Percentiles rank a stretch among this genome's conserved stretches.
Evolutionary conservation across 2,329 filamentous ascomycete species (phyloP).

Genomic region (Microcyclospora tardicrescens): DNA sequence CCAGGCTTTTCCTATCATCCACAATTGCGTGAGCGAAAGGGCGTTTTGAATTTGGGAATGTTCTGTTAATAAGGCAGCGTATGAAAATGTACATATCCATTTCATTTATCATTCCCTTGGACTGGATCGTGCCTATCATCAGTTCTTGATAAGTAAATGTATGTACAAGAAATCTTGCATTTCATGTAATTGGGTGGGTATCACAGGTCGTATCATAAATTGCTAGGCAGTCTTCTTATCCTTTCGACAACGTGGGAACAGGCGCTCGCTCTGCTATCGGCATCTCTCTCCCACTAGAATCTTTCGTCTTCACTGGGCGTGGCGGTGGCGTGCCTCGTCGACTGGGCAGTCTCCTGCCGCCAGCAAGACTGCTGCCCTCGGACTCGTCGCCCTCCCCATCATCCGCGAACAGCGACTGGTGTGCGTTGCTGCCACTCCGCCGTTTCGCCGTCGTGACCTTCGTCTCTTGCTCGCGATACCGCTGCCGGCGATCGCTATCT

Average conservation of each 20-base stretch:
- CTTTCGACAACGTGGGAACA: constrained; percentile 15
- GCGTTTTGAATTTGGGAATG: too few species aligned
- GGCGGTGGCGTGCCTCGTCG: constrained; percentile 15
- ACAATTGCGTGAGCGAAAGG: too few species aligned
- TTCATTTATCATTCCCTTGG: too few species aligned
- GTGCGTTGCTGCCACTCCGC: constrained; percentile 2
- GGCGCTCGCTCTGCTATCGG: constrained; percentile 34
- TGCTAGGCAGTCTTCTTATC: too few species aligned
- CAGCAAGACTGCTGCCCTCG: constrained; percentile 10
- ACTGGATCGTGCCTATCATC: too few species aligned
- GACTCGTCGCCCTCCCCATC: constrained; percentile 6
- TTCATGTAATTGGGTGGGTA: too few species aligned
- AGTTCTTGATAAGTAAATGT: too few species aligned
- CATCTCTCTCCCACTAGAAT: constrained; percentile 29
- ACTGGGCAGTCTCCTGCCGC: constrained; percentile 13
- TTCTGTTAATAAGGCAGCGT: too few species aligned
- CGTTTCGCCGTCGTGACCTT: constrained; percentile 15
- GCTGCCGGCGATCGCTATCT: constrained; percentile 11
- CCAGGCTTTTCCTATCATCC: too few species aligned
- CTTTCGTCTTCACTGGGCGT: constrained; percentile 22
- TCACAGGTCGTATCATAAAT: too few species aligned
- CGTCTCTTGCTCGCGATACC: constrained; percentile 18
- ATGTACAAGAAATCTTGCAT: too few species aligned
- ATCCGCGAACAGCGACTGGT: not conserved
- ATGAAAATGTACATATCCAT: too few species aligned